Percentiles rank a stretch among this genome's conserved stretches.
phyloP scores from a whole-genome alignment of 1,139 yeast genomes.

The Spathaspora sp. region DNA sequence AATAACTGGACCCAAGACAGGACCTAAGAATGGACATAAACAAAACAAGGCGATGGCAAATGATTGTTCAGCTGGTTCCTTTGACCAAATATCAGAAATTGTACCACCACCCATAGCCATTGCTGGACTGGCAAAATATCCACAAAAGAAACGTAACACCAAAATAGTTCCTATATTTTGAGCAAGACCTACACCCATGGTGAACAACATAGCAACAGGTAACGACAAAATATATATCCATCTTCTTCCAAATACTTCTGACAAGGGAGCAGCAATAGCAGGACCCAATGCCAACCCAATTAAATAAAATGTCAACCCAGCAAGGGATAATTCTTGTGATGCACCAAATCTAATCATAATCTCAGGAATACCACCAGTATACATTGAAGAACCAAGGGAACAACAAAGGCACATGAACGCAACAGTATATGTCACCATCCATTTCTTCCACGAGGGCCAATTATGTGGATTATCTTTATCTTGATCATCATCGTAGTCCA shows the following conservation, averaged over 20 bases:
- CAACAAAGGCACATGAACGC: conserved; percentile 66
- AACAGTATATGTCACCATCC: conserved; percentile 62
- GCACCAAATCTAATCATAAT: conserved; percentile 43
- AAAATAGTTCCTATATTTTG: conserved; percentile 56
- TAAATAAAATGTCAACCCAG: conserved; percentile 71
- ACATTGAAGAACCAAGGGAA: conserved; percentile 70
- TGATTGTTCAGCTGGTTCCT: conserved; percentile 57
- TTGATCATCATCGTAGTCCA: conserved; percentile 62
- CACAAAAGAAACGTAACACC: conserved; percentile 76
- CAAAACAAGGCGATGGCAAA: conserved; percentile 71
- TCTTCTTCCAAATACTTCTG: conserved; percentile 73
- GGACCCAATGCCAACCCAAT: conserved; percentile 75
- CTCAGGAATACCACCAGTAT: conserved; percentile 60
- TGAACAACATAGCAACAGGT: conserved; percentile 70
- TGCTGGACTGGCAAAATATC: conserved; percentile 81
- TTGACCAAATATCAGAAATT: conserved; percentile 66
- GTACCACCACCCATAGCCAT: conserved; percentile 88
- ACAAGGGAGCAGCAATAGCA: conserved; percentile 71
- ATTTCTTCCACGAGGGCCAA: conserved; percentile 62
- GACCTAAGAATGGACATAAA: conserved; percentile 74
- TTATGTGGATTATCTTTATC: conserved; percentile 65
- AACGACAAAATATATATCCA: conserved; percentile 58
- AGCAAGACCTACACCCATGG: conserved; percentile 73
- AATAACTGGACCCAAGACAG: conserved; percentile 78
- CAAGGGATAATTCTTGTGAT: conserved; percentile 57